phyloP scores from a whole-genome alignment of 164 flowering plant species.

The Brasenia schreberi region DNA sequence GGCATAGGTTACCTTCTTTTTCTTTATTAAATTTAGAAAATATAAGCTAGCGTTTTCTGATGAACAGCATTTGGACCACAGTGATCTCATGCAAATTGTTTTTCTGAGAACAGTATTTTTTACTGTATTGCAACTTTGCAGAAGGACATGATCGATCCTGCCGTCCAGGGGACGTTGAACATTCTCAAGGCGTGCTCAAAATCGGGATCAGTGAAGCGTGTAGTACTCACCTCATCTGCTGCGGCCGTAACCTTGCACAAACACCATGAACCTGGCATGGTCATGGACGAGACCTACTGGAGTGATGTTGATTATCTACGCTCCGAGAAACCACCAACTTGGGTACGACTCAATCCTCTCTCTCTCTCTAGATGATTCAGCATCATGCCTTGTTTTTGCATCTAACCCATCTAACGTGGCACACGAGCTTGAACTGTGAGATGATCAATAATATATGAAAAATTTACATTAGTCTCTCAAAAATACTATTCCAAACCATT shows the following conservation, averaged over 20 bases:
- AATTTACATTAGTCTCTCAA: too few species aligned
- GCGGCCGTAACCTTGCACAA: slow-evolving; percentile 49
- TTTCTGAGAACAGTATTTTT: too few species aligned
- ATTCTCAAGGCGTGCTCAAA: neutral
- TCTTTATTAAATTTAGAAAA: too few species aligned
- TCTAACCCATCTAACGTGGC: too few species aligned
- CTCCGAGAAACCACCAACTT: slow-evolving; percentile 53
- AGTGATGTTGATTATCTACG: slow-evolving; percentile 46
- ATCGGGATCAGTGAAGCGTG: neutral
- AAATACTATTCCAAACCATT: too few species aligned
- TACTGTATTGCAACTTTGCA: neutral
- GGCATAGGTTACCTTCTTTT: too few species aligned
- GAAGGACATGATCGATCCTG: slow-evolving; percentile 1
- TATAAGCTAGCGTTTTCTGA: too few species aligned
- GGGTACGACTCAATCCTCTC: slow-evolving; percentile 29
- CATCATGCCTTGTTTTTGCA: neutral
- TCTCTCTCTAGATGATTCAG: neutral
- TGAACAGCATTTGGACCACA: too few species aligned
- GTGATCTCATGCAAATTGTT: too few species aligned
- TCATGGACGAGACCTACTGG: slow-evolving; percentile 55
- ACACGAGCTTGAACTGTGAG: too few species aligned
- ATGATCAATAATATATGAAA: too few species aligned
- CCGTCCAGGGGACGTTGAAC: neutral
- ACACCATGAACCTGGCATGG: slow-evolving; percentile 29
- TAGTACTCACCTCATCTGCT: slow-evolving; percentile 7